Percentiles rank a stretch among this genome's conserved stretches.
These are phyloP conservation scores for Irpex rosettiformis DNA, from an alignment of 1,284 basidiomycete species.

Conservation along the genomic window DNA sequence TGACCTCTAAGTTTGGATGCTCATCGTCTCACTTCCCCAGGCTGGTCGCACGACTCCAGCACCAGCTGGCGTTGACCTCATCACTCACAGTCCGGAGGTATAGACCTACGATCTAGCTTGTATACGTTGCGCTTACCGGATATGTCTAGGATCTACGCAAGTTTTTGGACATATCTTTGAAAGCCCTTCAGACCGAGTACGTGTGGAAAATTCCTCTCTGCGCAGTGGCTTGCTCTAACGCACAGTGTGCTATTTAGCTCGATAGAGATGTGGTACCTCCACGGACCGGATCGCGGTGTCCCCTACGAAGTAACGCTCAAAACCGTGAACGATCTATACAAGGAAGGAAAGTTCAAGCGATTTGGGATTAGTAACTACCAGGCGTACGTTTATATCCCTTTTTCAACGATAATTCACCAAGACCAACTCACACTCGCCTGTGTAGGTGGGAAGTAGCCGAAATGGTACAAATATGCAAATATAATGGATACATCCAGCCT, in stretches of 20 bases:
- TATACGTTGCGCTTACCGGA: too few relatives aligned
- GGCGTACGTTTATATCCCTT: constrained; percentile 12
- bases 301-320: constrained; percentile 5
- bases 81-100: constrained; percentile 12
- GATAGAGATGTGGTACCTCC: constrained; percentile 3
- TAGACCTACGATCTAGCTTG: neutral
- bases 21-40: neutral
- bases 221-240: neutral
- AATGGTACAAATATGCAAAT: constrained; percentile 3
- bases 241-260: neutral
- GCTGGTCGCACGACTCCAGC: too few relatives aligned
- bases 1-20: neutral
- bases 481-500: neutral
- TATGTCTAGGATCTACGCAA: constrained; percentile 36
- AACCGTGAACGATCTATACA: constrained; percentile 6
- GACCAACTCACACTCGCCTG: neutral
- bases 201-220: constrained; percentile 9
- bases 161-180: constrained; percentile 40
- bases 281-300: neutral
- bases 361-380: constrained; percentile 7
- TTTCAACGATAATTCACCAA: neutral
- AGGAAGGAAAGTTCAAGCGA: constrained; percentile 1
- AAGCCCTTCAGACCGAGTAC: constrained; percentile 45
- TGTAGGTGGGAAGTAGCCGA: constrained; percentile 27
- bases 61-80: neutral